Percentiles rank a stretch among this genome's conserved stretches.
Conservation (phyloP, 1,139 yeast genomes). For the Lodderomyces pseudojiufengensis region DNA sequence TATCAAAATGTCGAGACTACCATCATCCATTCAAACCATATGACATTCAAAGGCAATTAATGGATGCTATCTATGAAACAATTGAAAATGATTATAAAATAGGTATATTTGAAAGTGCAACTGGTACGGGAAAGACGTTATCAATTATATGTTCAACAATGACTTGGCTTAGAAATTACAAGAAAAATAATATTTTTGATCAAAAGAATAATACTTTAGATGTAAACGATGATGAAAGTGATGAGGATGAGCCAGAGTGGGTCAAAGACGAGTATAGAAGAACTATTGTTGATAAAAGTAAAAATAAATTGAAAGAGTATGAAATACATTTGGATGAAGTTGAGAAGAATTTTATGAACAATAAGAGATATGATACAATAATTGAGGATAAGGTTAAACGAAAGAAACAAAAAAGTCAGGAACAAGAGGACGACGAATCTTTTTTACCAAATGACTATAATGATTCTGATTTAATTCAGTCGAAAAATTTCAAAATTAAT, state of each 20-base stretch:
- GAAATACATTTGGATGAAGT: constrained; percentile 36
- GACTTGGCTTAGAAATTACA: constrained; percentile 77
- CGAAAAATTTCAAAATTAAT: constrained; percentile 27
- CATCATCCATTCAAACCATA: constrained; percentile 84
- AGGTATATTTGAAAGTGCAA: constrained; percentile 89
- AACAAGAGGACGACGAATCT: constrained; percentile 14
- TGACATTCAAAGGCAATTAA: constrained; percentile 69
- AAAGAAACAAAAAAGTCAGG: constrained; percentile 1
- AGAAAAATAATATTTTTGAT: constrained; percentile 32
- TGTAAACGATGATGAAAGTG: constrained; percentile 17
- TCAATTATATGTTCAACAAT: constrained; percentile 82
- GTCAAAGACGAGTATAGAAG: constrained; percentile 43
- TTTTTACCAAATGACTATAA: constrained; percentile 41
- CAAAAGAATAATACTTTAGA: constrained; percentile 15
- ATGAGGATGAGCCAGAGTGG: constrained; percentile 62
- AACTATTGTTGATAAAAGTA: constrained; percentile 27
- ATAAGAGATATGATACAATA: constrained; percentile 13
- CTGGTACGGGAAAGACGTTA: constrained; percentile 92
- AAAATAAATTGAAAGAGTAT: constrained; percentile 33
- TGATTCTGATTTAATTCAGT: constrained; percentile 14
- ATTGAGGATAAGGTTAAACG: constrained; percentile 2
- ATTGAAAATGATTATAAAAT: constrained; percentile 57
- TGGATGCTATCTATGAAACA: constrained; percentile 69
- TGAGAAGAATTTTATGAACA: constrained; percentile 16
- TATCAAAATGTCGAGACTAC: constrained; percentile 23